Base-by-base conservation (phyloP, 2,329 filamentous ascomycete species). In the Apiospora marii region DNA sequence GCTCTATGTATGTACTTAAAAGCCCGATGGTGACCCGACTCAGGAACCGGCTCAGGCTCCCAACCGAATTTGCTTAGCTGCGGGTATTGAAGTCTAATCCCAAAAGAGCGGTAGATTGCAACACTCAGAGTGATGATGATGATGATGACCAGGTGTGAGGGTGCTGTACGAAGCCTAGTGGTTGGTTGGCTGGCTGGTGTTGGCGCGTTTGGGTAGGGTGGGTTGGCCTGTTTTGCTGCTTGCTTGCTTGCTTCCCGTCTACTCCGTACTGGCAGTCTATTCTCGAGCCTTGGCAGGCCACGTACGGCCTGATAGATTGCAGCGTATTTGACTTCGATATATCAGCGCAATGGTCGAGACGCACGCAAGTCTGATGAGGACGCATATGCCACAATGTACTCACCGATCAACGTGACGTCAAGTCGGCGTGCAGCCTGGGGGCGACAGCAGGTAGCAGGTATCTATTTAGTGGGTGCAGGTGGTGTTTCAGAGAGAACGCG, bases 1-100 rank as follows among this genome's bases (percentile, higher is more conserved):
- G n/a, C 58, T 64, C 58, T 64, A 64, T 64, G 58, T 64, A 64
- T 64, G 58, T 64, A 64, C 58, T 64, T 68, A 44, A 58, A 51
- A 58, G 58, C 46, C 46, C 12, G 49, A 34, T 41, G 58, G 58
- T n/a, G 41, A 41, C 30, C 30, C 34, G 19, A 64, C 58, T 64
- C 58, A 41, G 34, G 58, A 64, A 64, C 58, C 58, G 34, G 58
- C 58, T 64, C 58, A 64, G 58, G 19, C 34, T 24, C 22, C 30
- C 58, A 64, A 37, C 30, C 53, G 53, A 64, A 19, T 37, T 58
- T 58, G 51, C 7, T 37, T 64, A 64, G 53, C 30, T 22, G 53
- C 53, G 22, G 34, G 58, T 64, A 41, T 64, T 41, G 58, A 64
- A 41, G 58, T 64, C 41, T 64, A 64, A 64, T n/a, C 58, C 58